Percentiles rank a stretch among this genome's conserved stretches.
These are phyloP conservation scores for Solioccasus polychromus DNA, from an alignment of 768 basidiomycete genomes.

Conservation along the genomic window DNA sequence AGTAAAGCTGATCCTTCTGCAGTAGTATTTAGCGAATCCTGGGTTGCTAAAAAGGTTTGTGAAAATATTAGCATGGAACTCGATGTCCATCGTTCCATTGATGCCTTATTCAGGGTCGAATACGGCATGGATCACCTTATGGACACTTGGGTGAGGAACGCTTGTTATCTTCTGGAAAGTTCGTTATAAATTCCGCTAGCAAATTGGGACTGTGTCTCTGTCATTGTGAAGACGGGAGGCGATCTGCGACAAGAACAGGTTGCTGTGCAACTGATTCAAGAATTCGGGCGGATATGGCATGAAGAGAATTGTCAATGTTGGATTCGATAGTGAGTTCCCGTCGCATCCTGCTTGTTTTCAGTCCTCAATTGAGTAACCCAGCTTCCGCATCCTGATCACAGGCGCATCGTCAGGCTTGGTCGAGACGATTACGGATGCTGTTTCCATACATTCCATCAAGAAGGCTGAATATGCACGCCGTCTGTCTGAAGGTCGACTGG, in stretches of 20 bases:
- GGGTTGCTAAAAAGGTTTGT: conserved; percentile 85
- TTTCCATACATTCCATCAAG: conserved; percentile 99
- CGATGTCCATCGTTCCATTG: conserved; percentile 2
- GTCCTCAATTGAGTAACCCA: conserved; percentile 30
- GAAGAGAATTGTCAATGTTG: conserved; percentile 92
- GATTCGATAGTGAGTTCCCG: conserved; percentile 76
- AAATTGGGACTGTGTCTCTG: conserved; percentile 88
- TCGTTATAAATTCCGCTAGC: conserved; percentile 36
- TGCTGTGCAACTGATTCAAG: conserved; percentile 90
- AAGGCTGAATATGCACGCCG: conserved; percentile 96
- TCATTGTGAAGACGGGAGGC: conserved; percentile 97
- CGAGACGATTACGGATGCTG: conserved; percentile 97
- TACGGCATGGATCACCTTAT: conserved; percentile 91
- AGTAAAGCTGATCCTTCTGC: conserved; percentile 96
- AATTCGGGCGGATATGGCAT: conserved; percentile 92
- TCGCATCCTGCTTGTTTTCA: background rate
- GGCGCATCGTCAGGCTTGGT: conserved; percentile 91
- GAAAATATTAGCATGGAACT: background rate
- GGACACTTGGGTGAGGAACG: conserved; percentile 76
- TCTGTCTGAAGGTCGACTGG: conserved; percentile 73
- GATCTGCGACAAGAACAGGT: conserved; percentile 97
- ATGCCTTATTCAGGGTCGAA: conserved; percentile 54
- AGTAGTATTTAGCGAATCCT: conserved; percentile 92
- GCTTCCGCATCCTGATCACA: conserved; percentile 95
- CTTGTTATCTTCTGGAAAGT: conserved; percentile 3